A percentile compares a stretch with the other conserved stretches of the same genome.
These are phyloP conservation scores for Mycena pura DNA, from an alignment of 768 basidiomycete genomes.

Conservation along the genomic window DNA sequence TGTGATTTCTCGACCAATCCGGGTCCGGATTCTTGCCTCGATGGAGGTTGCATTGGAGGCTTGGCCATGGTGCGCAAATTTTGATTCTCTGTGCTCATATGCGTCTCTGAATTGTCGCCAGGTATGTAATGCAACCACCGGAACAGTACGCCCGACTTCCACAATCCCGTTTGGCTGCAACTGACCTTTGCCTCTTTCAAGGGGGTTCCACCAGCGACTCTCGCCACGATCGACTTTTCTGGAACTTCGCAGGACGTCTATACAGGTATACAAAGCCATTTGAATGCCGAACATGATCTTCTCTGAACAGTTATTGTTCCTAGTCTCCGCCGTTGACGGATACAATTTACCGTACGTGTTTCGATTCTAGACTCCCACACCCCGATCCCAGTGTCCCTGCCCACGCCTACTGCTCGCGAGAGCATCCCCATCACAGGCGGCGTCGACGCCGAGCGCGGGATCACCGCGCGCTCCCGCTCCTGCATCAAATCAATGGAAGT, in stretches of 20 bases:
- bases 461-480: no score
- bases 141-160: slow-evolving; percentile 3
- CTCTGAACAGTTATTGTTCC: background rate
- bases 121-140: slow-evolving; percentile 7
- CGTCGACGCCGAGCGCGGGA: no score
- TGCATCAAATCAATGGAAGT: no score
- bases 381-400: no score
- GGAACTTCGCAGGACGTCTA: slow-evolving; percentile 4
- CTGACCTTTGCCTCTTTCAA: slow-evolving; percentile 2
- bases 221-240: slow-evolving; percentile 11
- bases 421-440: no score
- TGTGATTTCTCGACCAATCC: slow-evolving; percentile 11
- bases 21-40: slow-evolving; percentile 8
- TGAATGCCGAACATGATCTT: background rate
- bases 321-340: slow-evolving; percentile 12
- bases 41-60: slow-evolving; percentile 12
- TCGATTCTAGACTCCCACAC: background rate
- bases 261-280: slow-evolving; percentile 3
- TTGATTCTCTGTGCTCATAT: background rate
- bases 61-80: slow-evolving; percentile 7
- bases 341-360: slow-evolving; percentile 13
- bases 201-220: slow-evolving; percentile 13
- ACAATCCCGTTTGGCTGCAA: background rate
- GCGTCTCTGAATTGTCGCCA: background rate
- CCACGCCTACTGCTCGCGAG: no score